Conservation (phyloP, 1,284 basidiomycete species). For the Amylostereum chailletii region DNA sequence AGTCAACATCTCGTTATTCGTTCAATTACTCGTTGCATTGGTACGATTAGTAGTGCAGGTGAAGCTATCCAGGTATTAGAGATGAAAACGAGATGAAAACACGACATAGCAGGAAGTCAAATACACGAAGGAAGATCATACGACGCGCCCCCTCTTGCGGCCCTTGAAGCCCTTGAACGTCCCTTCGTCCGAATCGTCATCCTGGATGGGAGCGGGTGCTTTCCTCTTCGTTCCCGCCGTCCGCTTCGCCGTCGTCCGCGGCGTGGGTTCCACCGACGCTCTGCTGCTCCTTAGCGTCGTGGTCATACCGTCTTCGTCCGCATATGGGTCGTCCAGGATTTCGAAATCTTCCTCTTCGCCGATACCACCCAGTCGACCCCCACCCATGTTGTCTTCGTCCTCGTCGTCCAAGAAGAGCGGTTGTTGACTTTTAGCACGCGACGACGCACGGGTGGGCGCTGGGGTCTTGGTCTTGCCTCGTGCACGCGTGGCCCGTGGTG, state of each 20-base stretch:
- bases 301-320: conserved; percentile 13
- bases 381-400: conserved; percentile 6
- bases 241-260: conserved; percentile 11
- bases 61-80: no score
- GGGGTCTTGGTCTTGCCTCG: conserved; percentile 4
- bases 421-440: neutral
- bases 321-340: conserved; percentile 2
- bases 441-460: neutral
- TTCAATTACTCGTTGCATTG: no score
- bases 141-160: conserved; percentile 20
- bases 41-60: no score
- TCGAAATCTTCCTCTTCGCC: conserved; percentile 2
- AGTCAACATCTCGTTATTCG: no score
- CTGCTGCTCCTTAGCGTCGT: conserved; percentile 21
- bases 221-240: conserved; percentile 22
- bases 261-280: conserved; percentile 10
- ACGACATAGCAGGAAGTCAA: no score
- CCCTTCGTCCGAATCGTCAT: conserved; percentile 65
- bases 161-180: conserved; percentile 56
- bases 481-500: conserved; percentile 3
- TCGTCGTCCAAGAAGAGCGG: conserved; percentile 5
- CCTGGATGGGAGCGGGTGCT: conserved; percentile 32
- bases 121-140: no score
- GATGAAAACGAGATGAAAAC: no score
- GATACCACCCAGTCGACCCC: neutral